Conservation (phyloP, 2,329 filamentous ascomycete species). For the Xylariaceae sp. region DNA sequence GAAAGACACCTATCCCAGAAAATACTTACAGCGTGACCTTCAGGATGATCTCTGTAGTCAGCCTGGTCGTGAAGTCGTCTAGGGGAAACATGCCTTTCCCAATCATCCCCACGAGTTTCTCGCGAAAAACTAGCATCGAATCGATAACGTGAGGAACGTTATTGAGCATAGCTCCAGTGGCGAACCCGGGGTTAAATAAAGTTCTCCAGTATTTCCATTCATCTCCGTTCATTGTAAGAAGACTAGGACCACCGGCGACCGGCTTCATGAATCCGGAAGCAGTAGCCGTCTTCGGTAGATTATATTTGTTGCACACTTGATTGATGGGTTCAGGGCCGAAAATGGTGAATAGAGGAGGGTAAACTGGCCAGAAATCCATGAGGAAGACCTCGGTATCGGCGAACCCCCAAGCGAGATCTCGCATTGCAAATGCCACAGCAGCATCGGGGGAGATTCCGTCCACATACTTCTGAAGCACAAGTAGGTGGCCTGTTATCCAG, state of each 20-base stretch:
- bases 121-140: slow-evolving; percentile 25
- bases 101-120: slow-evolving; percentile 8
- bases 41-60: slow-evolving; percentile 31
- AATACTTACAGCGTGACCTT: slow-evolving; percentile 24
- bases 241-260: slow-evolving; percentile 46
- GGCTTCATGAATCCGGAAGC: too few relatives aligned
- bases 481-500: slow-evolving; percentile 16
- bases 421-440: slow-evolving; percentile 17
- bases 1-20: neutral
- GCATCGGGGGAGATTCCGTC: slow-evolving; percentile 15
- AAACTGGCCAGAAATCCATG: slow-evolving; percentile 19
- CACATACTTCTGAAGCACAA: slow-evolving; percentile 17
- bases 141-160: slow-evolving; percentile 26
- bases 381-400: slow-evolving; percentile 16
- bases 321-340: slow-evolving; percentile 9
- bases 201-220: slow-evolving; percentile 32
- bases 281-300: slow-evolving; percentile 10
- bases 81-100: slow-evolving; percentile 23
- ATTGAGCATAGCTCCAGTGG: slow-evolving; percentile 19
- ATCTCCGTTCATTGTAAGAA: slow-evolving; percentile 43
- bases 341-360: slow-evolving; percentile 12
- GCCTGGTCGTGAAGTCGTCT: slow-evolving; percentile 29
- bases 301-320: slow-evolving; percentile 16
- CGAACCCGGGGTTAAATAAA: slow-evolving; percentile 29
- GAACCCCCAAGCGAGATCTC: slow-evolving; percentile 13